These are phyloP conservation scores for Asterionellopsis glacialis DNA, from an alignment of 108 stramenopile species.

Conservation along the genomic window DNA sequence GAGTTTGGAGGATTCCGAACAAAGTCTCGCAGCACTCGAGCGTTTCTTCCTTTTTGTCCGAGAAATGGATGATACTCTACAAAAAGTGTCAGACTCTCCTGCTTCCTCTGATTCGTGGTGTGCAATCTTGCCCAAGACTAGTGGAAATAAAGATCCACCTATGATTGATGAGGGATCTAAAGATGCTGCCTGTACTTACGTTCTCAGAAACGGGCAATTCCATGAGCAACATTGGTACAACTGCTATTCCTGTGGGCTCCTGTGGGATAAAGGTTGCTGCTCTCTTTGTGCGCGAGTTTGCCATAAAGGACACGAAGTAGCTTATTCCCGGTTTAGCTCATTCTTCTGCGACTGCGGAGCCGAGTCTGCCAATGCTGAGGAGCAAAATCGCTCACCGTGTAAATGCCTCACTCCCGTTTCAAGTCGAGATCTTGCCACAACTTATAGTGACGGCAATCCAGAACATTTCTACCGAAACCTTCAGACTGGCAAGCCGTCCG, in stretches of 20 bases:
- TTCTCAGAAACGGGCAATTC: slow-evolving; percentile 58
- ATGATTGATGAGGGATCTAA: slow-evolving; percentile 2
- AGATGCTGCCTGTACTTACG: slow-evolving; percentile 61
- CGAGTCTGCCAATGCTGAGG: slow-evolving; percentile 34
- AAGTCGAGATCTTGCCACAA: slow-evolving; percentile 1
- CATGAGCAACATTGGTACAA: slow-evolving; percentile 85
- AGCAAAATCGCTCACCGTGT: slow-evolving; percentile 46
- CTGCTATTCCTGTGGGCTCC: slow-evolving; percentile 75
- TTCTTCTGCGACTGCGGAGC: slow-evolving; percentile 92
- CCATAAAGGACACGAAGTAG: slow-evolving; percentile 81
- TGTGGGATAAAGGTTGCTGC: slow-evolving; percentile 85
- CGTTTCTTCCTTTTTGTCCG: not conserved
- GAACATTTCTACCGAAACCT: not conserved
- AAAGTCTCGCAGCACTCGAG: not conserved
- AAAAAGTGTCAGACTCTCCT: not conserved
- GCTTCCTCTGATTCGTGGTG: not conserved
- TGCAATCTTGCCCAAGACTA: not conserved
- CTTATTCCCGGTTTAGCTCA: slow-evolving; percentile 68
- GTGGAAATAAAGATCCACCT: slow-evolving; percentile 1
- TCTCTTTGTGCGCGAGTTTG: slow-evolving; percentile 73
- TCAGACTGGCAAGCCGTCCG: not conserved
- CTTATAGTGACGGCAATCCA: not conserved
- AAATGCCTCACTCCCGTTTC: slow-evolving; percentile 57
- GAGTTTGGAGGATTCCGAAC: not conserved
- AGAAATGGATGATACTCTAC: not conserved